Conservation (phyloP, 441 rosid genomes). For the Aleurites moluccanus region DNA sequence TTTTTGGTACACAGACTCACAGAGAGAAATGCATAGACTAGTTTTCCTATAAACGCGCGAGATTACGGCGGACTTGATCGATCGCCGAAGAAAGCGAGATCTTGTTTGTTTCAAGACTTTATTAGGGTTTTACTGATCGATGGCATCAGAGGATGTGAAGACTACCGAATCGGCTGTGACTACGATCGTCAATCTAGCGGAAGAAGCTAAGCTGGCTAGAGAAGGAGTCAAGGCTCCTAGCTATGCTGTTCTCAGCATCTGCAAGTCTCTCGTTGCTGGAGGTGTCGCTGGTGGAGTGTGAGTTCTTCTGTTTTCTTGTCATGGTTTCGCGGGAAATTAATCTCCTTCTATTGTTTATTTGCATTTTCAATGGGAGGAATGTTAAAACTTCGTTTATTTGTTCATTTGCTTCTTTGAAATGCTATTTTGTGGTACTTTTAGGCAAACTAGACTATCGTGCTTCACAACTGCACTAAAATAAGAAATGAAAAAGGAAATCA, state of each 20-base stretch:
- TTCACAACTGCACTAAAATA: no score
- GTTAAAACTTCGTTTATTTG: background rate
- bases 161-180: conserved; percentile 81
- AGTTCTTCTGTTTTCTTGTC: conserved; percentile 27
- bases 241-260: conserved; percentile 74
- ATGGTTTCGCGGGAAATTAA: background rate
- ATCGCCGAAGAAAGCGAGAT: conserved; percentile 13
- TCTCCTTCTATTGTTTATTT: background rate
- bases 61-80: conserved; percentile 8
- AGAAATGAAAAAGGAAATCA: no score
- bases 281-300: conserved; percentile 99
- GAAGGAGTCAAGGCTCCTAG: conserved; percentile 93
- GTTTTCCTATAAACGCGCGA: background rate
- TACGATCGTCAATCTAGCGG: conserved; percentile 88
- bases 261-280: conserved; percentile 96
- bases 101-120: background rate
- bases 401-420: background rate
- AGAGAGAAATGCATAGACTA: conserved; percentile 19
- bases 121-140: conserved; percentile 25
- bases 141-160: conserved; percentile 99
- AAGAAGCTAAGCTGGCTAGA: conserved; percentile 93
- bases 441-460: background rate
- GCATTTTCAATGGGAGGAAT: background rate
- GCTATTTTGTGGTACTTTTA: background rate
- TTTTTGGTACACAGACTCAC: background rate